Evolutionary conservation across 345 rosid genomes (phyloP), one percentile per base, ranked within the genome.

Genomic region (Trapa bicornis): DNA sequence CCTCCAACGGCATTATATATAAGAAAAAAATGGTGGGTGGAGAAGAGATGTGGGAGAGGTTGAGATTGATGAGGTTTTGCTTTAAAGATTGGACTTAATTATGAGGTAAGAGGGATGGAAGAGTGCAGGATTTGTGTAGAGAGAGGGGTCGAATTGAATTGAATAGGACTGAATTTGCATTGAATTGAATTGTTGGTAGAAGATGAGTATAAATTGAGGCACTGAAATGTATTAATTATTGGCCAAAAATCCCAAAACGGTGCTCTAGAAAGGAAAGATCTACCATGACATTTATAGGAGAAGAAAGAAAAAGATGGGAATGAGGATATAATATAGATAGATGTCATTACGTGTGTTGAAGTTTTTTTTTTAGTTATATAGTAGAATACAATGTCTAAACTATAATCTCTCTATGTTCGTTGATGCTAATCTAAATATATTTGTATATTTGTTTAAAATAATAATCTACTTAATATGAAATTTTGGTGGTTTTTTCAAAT

Each of bases 81-180:
- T 78, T 85, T 80, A 86, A 89, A 82, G 85, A 84, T 79, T 81
- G 80, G 29, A 79, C 75, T 84, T 69, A 91, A 91, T 87, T 80
- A 77, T 65, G 85, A 81, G 74, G 80, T 45, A 80, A 83, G 81
- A 73, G 84, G 29, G 63, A 38, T 33, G 85, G 61, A 22, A 74
- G 78, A 74, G 80, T 58, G 72, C 45, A 73, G 65, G 50, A 29
- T 7, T 45, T 11, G 48, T 45, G 37, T 50, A 61, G 68, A 65
- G 71, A 54, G 74, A 76, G 48, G 11, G 48, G 11, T 45, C 13
- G 9, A 45, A 7, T 69, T 79, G 78, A 68, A 67, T 68, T 71
- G 74, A 70, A 77, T 71, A 75, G 75, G 71, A 70, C 71, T 70
- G 85, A 83, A 85, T 76, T 80, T 66, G 66, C 7, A 45, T 45